A percentile compares a stretch with the other conserved stretches of the same genome.
Evolutionary conservation across 768 basidiomycete genomes (phyloP).

Genomic region (Lactarius hengduanensis): DNA sequence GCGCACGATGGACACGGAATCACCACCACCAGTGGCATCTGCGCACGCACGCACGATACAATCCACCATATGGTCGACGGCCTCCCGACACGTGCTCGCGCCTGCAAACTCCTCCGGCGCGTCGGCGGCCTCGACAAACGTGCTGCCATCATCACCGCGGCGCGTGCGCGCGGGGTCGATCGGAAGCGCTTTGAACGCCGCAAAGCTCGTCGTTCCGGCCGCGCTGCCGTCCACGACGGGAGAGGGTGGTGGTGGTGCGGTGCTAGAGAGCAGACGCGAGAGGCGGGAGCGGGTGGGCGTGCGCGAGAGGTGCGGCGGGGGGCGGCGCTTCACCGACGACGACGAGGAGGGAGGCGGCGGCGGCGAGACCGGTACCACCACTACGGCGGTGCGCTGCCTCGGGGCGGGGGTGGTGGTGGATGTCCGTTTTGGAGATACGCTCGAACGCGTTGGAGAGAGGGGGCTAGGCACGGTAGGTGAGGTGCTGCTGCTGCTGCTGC

Average conservation of each 20-base stretch:
- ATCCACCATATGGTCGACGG: constrained; percentile 71
- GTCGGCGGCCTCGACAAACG: constrained; percentile 44
- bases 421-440: neutral
- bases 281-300: constrained; percentile 31
- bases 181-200: constrained; percentile 78
- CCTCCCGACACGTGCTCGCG: constrained; percentile 72
- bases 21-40: constrained; percentile 48
- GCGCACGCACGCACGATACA: constrained; percentile 65
- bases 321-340: constrained; percentile 13
- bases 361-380: neutral
- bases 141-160: constrained; percentile 39
- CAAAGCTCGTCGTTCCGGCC: constrained; percentile 50
- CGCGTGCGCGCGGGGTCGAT: constrained; percentile 58
- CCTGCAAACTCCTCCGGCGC: constrained; percentile 57
- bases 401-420: neutral
- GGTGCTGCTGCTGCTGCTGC: neutral
- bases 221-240: constrained; percentile 10
- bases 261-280: constrained; percentile 39
- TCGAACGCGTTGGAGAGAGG: constrained; percentile 3
- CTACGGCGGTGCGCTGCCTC: neutral
- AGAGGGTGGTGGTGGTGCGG: constrained; percentile 36
- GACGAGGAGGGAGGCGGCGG: neutral
- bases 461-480: constrained; percentile 6
- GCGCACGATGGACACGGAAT: constrained; percentile 48
- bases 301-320: constrained; percentile 24